Base-by-base conservation (phyloP, 169 alveolate genomes). In the Amoebophrya sp. region DNA sequence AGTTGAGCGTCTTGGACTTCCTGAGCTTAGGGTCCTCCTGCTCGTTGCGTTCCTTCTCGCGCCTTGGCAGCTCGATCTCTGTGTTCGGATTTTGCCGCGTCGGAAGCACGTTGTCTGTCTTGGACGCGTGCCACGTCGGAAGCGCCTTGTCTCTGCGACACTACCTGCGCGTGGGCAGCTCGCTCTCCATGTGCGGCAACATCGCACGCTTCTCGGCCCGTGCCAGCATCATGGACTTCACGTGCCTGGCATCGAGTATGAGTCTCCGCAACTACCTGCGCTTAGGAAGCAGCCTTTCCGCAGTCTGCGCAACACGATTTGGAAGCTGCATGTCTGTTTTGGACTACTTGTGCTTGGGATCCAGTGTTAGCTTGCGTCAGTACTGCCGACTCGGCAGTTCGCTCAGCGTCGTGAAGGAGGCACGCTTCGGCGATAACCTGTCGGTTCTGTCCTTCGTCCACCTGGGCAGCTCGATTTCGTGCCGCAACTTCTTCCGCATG, bases 21-120 rank as follows among this genome's bases (percentile, higher is more conserved):
- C 36, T 39, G 36, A 38, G 33, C 2, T 1, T 34, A 10, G 91
- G 91, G 36, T 23, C 40, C 53, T 34, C 91, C 29, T 33, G 39
- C 40, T 89, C 91, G 6, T 26, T 89, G 39, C 91, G 91, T 33
- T 23, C 40, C 91, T 89, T 89, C 65, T 54, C 91, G 36, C 91
- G 91, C 33, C 41, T 89, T 34, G 91, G 91, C 53, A 36, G 40
- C 90, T 26, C 90, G 23, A 3, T 90, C 89, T 89, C 55, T 24
- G 92, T 41, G 29, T 90, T 78, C 89, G 93, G 93, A 39, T 26
- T 90, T 41, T 14, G 23, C 24, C n/a, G 94, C 18, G 53, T 26
- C 18, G 92, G 78, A 41, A 40, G 93, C 41, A 26, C 12, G 38
- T 24, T 91, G 39, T 89, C 92, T 0, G 47, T 55, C 41, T 55